Evolutionary conservation across 2,329 filamentous ascomycete genomes (phyloP).

Genomic region (Xylaria sp.): DNA sequence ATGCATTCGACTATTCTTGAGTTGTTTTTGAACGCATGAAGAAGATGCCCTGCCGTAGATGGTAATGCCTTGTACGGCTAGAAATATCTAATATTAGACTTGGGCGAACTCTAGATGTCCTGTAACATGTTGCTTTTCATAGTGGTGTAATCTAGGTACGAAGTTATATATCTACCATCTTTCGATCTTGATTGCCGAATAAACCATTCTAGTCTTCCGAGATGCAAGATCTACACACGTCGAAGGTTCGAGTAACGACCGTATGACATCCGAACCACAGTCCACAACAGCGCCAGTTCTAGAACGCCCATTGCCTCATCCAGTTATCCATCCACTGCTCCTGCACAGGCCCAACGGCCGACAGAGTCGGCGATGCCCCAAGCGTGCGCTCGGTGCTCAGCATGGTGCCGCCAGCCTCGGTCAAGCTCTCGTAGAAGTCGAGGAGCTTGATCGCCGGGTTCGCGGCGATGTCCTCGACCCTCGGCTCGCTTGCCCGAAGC

Average conservation of each 20-base stretch:
- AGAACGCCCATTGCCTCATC: conserved; percentile 40
- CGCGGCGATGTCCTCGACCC: conserved; percentile 19
- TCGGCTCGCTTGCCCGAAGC: conserved; percentile 35
- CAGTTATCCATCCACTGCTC: conserved; percentile 36
- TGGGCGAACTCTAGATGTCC: background rate
- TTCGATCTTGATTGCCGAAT: background rate
- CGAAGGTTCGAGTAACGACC: background rate
- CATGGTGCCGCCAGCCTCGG: background rate
- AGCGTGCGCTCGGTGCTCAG: conserved; percentile 28
- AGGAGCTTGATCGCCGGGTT: conserved; percentile 37
- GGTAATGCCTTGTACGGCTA: no score
- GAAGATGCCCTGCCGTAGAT: background rate
- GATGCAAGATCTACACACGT: background rate
- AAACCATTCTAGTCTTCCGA: background rate
- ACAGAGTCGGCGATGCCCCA: conserved; percentile 24
- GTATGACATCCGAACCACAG: background rate
- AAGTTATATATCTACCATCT: background rate
- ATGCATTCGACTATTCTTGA: background rate
- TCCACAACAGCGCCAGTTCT: background rate
- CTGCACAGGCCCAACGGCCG: conserved; percentile 19
- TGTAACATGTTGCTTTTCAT: background rate
- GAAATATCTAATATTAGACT: background rate
- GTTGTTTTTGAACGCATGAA: background rate
- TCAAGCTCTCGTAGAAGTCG: conserved; percentile 35
- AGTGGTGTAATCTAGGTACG: background rate